Conservation (phyloP, 1,139 yeast species). For the Diutina pseudorugosa region DNA sequence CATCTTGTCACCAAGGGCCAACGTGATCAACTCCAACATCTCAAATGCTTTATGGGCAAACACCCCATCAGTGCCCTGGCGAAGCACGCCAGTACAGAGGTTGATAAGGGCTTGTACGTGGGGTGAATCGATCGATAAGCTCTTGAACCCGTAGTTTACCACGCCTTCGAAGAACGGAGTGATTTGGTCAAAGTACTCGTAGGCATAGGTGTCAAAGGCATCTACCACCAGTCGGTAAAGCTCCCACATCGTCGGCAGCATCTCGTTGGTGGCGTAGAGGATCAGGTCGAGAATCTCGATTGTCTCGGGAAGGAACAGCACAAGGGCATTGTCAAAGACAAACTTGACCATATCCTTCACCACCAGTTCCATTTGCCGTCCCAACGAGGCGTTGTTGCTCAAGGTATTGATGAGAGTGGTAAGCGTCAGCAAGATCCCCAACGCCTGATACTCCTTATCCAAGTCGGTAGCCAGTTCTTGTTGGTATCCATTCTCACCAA, state of each 20-base stretch:
- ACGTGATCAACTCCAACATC: conserved; percentile 26
- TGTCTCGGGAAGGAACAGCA: conserved; percentile 33
- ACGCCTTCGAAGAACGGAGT: conserved; percentile 38
- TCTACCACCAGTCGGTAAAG: conserved; percentile 30
- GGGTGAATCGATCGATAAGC: conserved; percentile 22
- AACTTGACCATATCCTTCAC: conserved; percentile 30
- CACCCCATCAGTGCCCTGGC: conserved; percentile 27
- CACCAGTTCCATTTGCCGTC: conserved; percentile 25
- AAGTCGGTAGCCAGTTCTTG: conserved; percentile 15
- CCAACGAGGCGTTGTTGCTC: conserved; percentile 35
- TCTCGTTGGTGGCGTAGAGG: conserved; percentile 25
- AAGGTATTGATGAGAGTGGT: conserved; percentile 41
- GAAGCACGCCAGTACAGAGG: conserved; percentile 25
- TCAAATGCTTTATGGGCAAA: conserved; percentile 32
- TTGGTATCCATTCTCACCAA: conserved; percentile 20
- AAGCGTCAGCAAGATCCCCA: conserved; percentile 38
- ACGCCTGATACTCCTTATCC: conserved; percentile 41
- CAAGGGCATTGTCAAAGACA: conserved; percentile 37
- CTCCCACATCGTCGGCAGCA: conserved; percentile 37
- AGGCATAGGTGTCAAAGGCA: conserved; percentile 42
- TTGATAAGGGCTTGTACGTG: conserved; percentile 27
- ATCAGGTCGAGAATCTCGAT: conserved; percentile 40
- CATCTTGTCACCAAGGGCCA: conserved; percentile 25
- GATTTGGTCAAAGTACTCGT: conserved; percentile 38
- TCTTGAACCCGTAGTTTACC: conserved; percentile 33